Conservation (phyloP, 2,329 filamentous ascomycete species). For the Aspergillus sp. region DNA sequence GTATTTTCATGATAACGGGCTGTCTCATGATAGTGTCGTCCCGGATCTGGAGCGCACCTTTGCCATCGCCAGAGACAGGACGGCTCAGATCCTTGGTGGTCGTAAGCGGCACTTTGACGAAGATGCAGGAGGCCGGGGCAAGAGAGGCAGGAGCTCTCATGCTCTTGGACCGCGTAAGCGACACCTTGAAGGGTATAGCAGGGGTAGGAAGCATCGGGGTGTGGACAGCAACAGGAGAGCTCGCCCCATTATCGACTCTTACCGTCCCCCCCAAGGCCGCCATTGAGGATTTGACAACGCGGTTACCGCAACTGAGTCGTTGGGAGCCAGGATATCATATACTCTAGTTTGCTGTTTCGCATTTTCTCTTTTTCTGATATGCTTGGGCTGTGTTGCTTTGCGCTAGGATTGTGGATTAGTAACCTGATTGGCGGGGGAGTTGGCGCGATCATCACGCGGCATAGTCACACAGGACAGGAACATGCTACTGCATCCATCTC, state of each 20-base stretch:
- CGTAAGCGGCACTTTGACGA: conserved; percentile 41
- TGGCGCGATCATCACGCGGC: conserved; percentile 5
- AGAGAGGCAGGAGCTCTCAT: conserved; percentile 2
- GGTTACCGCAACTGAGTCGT: not conserved
- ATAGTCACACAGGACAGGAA: conserved; percentile 2
- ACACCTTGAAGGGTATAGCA: no score
- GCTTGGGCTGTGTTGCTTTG: not conserved
- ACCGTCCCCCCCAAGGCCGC: conserved; percentile 18
- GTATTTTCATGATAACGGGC: conserved; percentile 29
- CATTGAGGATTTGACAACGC: not conserved
- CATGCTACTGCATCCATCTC: no score
- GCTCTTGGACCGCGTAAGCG: no score
- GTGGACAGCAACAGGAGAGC: conserved; percentile 5
- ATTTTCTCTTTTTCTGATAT: not conserved
- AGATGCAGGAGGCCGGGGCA: not conserved
- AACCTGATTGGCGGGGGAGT: conserved; percentile 6
- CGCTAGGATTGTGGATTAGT: not conserved
- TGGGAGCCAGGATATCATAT: not conserved
- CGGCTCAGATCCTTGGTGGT: conserved; percentile 37
- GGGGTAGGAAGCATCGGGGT: not conserved
- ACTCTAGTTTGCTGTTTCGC: not conserved
- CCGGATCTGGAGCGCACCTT: conserved; percentile 35
- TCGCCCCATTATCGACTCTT: conserved; percentile 24
- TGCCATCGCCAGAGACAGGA: conserved; percentile 34
- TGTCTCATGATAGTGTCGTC: conserved; percentile 27